phyloP scores from a whole-genome alignment of 148 eudicot genomes.

The Limonium bicolor region DNA sequence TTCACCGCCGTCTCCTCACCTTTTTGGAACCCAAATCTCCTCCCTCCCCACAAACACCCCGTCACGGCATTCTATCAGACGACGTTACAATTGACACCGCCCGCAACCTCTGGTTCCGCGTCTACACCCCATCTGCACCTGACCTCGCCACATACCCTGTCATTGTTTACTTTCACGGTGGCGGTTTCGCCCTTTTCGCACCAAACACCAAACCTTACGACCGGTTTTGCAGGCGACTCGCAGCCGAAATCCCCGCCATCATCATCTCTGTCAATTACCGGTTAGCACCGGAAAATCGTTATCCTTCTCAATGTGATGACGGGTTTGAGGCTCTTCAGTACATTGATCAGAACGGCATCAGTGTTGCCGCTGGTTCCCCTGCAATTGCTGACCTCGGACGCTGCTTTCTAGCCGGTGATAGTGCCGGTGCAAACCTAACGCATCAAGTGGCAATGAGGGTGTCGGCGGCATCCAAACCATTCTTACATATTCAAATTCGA shows the following conservation, averaged over 20 bases:
- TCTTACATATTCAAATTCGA: constrained; percentile 7
- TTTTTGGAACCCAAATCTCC: constrained; percentile 5
- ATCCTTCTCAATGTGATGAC: constrained; percentile 18
- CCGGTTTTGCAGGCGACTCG: constrained; percentile 19
- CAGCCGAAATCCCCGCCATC: constrained; percentile 6
- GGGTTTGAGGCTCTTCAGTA: constrained; percentile 16
- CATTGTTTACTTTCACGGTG: constrained; percentile 30
- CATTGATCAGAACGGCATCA: constrained; percentile 8
- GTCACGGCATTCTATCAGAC: constrained; percentile 11
- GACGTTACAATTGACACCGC: constrained; percentile 16
- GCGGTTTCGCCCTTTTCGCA: constrained; percentile 18
- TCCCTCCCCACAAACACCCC: constrained; percentile 7
- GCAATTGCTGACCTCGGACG: constrained; percentile 11
- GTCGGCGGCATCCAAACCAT: background rate
- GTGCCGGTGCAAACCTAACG: constrained; percentile 30
- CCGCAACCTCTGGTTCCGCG: constrained; percentile 13
- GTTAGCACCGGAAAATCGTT: constrained; percentile 21
- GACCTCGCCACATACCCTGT: constrained; percentile 9
- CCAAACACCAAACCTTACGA: constrained; percentile 11
- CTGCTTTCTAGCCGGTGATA: constrained; percentile 29
- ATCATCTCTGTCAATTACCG: constrained; percentile 31
- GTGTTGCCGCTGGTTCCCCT: background rate
- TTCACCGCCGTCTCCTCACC: background rate
- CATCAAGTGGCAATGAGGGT: constrained; percentile 18
- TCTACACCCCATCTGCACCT: background rate